Conservation (phyloP, 345 rosid genomes). For the Aquilaria yunnanensis region DNA sequence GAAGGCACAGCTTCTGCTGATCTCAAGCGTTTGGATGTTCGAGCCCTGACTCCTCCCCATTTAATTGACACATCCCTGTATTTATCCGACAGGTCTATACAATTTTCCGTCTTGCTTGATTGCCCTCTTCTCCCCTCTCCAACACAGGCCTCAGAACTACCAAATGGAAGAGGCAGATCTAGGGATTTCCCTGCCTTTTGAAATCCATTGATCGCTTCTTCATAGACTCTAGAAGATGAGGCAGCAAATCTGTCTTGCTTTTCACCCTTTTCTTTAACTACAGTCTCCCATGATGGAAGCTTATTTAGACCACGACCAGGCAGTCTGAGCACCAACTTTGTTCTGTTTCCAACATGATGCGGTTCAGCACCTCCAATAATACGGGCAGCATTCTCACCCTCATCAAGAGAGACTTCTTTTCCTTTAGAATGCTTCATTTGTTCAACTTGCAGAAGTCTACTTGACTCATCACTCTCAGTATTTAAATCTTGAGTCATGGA, state of each 20-base stretch:
- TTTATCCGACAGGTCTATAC: constrained; percentile 33
- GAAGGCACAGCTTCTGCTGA: constrained; percentile 38
- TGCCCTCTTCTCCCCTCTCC: constrained; percentile 22
- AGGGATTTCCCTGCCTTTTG: constrained; percentile 19
- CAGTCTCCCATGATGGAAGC: constrained; percentile 27
- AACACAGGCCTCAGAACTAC: constrained; percentile 17
- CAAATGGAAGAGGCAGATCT: constrained; percentile 8
- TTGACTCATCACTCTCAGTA: constrained; percentile 61
- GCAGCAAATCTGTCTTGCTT: constrained; percentile 24
- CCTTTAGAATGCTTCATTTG: constrained; percentile 59
- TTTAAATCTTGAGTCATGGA: constrained; percentile 50
- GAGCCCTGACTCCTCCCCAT: constrained; percentile 89
- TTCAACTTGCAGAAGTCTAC: constrained; percentile 41
- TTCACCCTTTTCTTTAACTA: constrained; percentile 13
- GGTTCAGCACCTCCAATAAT: constrained; percentile 36
- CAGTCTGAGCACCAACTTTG: constrained; percentile 70
- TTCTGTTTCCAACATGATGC: constrained; percentile 47
- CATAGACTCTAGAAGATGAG: constrained; percentile 37
- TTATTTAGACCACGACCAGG: constrained; percentile 55
- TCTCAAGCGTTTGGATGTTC: constrained; percentile 65
- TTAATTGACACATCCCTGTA: constrained; percentile 47
- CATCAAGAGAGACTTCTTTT: constrained; percentile 49
- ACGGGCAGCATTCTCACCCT: constrained; percentile 35
- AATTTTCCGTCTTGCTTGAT: constrained; percentile 22
- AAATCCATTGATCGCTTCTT: constrained; percentile 24